A percentile compares a stretch with the other conserved stretches of the same genome.
These are phyloP conservation scores for Stentor coeruleus DNA, from an alignment of 73 alveolate species.

Conservation along the genomic window DNA sequence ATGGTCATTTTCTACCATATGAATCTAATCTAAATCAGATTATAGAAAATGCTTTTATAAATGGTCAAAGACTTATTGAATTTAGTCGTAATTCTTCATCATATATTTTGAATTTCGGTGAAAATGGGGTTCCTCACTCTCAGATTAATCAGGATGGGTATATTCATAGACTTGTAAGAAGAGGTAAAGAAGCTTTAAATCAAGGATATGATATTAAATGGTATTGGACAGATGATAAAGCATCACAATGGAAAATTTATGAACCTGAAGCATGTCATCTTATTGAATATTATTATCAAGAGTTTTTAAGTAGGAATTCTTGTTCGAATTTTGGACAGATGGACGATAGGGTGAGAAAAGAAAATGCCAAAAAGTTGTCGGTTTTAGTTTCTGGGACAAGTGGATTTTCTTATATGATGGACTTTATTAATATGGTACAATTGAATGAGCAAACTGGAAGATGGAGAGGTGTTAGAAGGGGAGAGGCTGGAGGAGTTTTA, in stretches of 20 bases:
- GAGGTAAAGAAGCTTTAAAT: not conserved
- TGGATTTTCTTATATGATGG: constrained; percentile 2
- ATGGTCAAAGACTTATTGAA: not conserved
- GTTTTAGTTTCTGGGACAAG: not conserved
- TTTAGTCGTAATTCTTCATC: not conserved
- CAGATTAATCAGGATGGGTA: not conserved
- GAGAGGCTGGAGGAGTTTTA: not conserved
- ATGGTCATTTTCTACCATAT: not conserved
- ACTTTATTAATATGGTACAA: not conserved
- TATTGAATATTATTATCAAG: not conserved
- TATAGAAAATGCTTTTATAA: not conserved
- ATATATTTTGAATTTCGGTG: not conserved
- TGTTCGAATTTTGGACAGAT: not conserved
- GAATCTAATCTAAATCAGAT: not conserved
- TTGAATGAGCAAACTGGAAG: not conserved
- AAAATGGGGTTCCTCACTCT: not conserved
- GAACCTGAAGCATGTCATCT: constrained; percentile 3
- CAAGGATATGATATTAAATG: not conserved
- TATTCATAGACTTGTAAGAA: not conserved
- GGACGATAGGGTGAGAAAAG: not conserved
- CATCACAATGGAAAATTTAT: not conserved
- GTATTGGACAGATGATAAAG: not conserved
- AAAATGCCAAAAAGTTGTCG: not conserved
- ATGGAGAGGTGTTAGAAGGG: not conserved
- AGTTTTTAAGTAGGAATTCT: not conserved